Evolutionary conservation across 2,329 filamentous ascomycete genomes (phyloP).

Genomic region (Sporothrix brasiliensis): DNA sequence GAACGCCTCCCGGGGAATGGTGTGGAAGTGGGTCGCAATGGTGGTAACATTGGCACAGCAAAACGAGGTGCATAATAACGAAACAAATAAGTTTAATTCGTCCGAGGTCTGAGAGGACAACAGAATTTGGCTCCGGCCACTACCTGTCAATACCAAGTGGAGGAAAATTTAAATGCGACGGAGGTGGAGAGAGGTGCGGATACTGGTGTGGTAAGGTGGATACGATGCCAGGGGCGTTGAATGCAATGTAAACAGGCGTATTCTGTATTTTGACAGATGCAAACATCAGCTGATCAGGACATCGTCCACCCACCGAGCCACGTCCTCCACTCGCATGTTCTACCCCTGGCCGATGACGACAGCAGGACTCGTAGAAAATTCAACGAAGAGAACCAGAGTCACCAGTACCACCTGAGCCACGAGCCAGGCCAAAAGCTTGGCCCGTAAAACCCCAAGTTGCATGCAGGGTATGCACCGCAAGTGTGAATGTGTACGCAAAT

Average conservation of each 20-base stretch:
- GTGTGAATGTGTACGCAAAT: too few relatives aligned
- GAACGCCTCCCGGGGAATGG: background rate
- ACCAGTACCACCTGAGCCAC: background rate
- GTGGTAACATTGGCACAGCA: too few relatives aligned
- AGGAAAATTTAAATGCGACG: constrained; percentile 19
- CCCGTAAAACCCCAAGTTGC: background rate
- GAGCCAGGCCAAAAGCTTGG: background rate
- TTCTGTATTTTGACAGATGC: too few relatives aligned
- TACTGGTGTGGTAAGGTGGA: background rate
- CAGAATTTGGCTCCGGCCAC: too few relatives aligned
- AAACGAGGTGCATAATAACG: too few relatives aligned
- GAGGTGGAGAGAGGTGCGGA: constrained; percentile 1
- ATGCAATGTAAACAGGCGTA: background rate
- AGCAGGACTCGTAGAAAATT: background rate
- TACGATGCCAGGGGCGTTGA: background rate
- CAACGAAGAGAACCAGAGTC: too few relatives aligned
- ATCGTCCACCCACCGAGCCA: background rate
- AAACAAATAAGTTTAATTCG: too few relatives aligned
- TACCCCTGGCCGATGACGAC: constrained; percentile 21
- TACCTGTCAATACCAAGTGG: background rate
- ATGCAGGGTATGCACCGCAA: background rate
- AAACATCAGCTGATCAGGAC: background rate
- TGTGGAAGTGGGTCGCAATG: too few relatives aligned
- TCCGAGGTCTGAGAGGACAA: too few relatives aligned
- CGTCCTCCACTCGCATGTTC: background rate